A percentile compares a stretch with the other conserved stretches of the same genome.
Evolutionary conservation across 805 yeast genomes (phyloP).

Genomic region (Candida peoriensis): DNA sequence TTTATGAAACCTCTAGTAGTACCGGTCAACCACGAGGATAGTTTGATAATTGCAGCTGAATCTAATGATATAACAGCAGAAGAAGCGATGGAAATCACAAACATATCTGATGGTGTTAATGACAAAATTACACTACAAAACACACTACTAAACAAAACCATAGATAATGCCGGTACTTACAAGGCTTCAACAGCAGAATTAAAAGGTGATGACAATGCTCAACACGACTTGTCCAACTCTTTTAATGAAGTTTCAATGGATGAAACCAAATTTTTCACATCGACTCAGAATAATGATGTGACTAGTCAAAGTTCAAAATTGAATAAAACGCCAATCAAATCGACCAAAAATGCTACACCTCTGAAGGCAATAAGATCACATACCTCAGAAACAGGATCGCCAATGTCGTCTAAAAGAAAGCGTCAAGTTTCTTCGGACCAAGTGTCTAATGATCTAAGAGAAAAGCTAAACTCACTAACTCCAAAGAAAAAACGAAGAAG

Average conservation of each 20-base stretch:
- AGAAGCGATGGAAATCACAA: constrained; percentile 21
- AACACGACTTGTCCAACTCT: background rate
- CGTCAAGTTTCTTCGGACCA: constrained; percentile 3
- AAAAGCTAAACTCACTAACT: constrained; percentile 21
- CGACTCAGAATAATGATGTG: background rate
- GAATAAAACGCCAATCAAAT: background rate
- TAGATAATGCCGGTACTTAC: constrained; percentile 4
- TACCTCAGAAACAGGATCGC: constrained; percentile 27
- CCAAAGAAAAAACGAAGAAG: constrained; percentile 20
- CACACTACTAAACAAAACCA: constrained; percentile 15
- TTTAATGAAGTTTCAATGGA: constrained; percentile 14
- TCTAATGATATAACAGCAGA: background rate
- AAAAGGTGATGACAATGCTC: background rate
- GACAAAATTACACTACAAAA: constrained; percentile 18
- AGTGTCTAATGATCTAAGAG: constrained; percentile 15
- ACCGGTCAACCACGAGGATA: background rate
- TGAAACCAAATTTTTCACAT: constrained; percentile 8
- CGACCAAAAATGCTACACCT: constrained; percentile 15
- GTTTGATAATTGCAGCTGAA: background rate
- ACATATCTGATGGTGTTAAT: constrained; percentile 6
- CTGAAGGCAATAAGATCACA: constrained; percentile 23
- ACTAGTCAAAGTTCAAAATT: background rate
- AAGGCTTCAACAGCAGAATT: too few species aligned
- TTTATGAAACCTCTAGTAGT: constrained; percentile 3
- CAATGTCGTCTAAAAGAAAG: constrained; percentile 22